Evolutionary conservation across 2,329 filamentous ascomycete genomes (phyloP), one percentile per base, ranked within the genome.

Genomic region (Phyllosticta capitalensis): DNA sequence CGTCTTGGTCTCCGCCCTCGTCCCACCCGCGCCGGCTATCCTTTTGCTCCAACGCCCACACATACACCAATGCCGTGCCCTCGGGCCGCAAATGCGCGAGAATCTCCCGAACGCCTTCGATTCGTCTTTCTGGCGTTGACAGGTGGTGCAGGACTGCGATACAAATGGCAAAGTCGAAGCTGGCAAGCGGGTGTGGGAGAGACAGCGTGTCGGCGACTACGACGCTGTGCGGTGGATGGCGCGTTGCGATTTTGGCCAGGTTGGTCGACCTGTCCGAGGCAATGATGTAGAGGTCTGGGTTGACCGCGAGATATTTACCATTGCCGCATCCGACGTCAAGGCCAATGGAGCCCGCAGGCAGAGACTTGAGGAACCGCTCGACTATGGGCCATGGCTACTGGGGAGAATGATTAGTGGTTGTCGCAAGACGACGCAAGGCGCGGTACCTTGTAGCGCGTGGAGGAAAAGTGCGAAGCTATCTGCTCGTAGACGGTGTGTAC

Each of bases 261-360:
- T 82, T 83, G 59, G 77, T 73, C 22, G 83, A 86, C 82, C 85
- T 66, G 77, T 97, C 94, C 59, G 88, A 92, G 60, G 85, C 92
- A 61, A 97, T 72, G 58, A 96, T 87, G 75, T 89, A 91, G 54
- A 96, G 76, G 66, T 83, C 75, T 21, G 79, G 81, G 74, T 95
- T 95, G 60, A 95, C 88, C 62, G 82, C 78, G 62, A 97, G 78
- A 72, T 97, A 96, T 79, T 97, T 97, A 65, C 94, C 94, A 76
- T 99, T 99, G 61, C 94, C 94, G 75, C 94, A 97, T 62, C 94
- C 94, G 60, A 97, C 81, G 74, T 99, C 94, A 30, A 96, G 80
- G 9, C 94, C 94, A 59, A 97, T 75, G 55, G 89, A 82, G 24
- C 92, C 92, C 12, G 84, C 75, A 0, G 79, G 70, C 54, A 88